phyloP scores from a whole-genome alignment of 345 rosid species.

The Nephelium lappaceum region DNA sequence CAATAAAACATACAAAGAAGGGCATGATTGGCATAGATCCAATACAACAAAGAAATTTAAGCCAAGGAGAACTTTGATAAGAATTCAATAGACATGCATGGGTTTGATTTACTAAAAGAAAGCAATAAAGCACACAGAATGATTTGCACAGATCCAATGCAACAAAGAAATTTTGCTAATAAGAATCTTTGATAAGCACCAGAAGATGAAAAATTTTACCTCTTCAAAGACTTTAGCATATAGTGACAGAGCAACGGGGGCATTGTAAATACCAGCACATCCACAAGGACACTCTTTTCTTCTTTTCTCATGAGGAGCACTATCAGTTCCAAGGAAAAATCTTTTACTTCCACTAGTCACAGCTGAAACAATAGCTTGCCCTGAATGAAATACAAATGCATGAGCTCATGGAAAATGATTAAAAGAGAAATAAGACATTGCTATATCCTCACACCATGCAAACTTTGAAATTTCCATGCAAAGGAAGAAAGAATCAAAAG shows the following conservation, averaged over 20 bases:
- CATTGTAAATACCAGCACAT: constrained; percentile 89
- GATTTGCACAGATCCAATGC: too few relatives aligned
- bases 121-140: not conserved
- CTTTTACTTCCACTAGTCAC: constrained; percentile 90
- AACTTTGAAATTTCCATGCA: too few relatives aligned
- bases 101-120: not conserved
- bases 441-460: not conserved
- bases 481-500: not conserved
- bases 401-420: constrained; percentile 9
- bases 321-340: constrained; percentile 96
- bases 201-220: constrained; percentile 40
- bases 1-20: not conserved
- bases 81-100: not conserved
- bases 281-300: constrained; percentile 86
- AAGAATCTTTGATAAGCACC: not conserved
- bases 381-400: constrained; percentile 36
- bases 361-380: constrained; percentile 84
- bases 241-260: constrained; percentile 69
- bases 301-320: constrained; percentile 90
- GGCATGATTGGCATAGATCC: not conserved
- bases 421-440: not conserved
- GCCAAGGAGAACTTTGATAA: not conserved
- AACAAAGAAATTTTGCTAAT: not conserved
- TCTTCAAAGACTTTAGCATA: constrained; percentile 82
- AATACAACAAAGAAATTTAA: not conserved